Evolutionary conservation across 2,329 filamentous ascomycete genomes (phyloP).

Genomic region (Paramyrothecium roridum): DNA sequence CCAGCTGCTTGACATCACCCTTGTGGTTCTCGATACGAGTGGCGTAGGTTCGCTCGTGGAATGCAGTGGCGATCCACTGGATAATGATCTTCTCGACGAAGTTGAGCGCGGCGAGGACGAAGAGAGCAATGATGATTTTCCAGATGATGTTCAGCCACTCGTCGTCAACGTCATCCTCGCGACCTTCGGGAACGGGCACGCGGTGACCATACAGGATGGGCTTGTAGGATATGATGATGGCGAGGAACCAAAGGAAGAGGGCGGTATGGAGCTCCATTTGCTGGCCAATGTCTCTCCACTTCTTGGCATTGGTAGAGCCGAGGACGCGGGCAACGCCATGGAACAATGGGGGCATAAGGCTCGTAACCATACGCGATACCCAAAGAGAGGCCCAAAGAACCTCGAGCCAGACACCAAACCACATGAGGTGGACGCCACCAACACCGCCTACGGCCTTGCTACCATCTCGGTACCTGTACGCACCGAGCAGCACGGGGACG

Average conservation of each 20-base stretch:
- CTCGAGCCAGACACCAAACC: slow-evolving; percentile 95
- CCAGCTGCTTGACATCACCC: slow-evolving; percentile 68
- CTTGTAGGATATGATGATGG: slow-evolving; percentile 79
- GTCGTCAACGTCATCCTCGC: slow-evolving; percentile 44
- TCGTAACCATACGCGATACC: slow-evolving; percentile 60
- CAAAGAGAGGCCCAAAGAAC: slow-evolving; percentile 90
- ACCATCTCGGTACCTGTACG: slow-evolving; percentile 31
- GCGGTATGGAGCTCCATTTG: slow-evolving; percentile 83
- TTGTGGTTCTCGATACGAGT: slow-evolving; percentile 92
- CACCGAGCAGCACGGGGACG: slow-evolving; percentile 43
- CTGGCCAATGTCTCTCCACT: slow-evolving; percentile 86
- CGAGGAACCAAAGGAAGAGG: slow-evolving; percentile 89
- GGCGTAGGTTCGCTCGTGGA: slow-evolving; percentile 86
- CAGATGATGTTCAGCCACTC: slow-evolving; percentile 76
- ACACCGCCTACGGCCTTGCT: slow-evolving; percentile 54
- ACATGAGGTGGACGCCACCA: slow-evolving; percentile 75
- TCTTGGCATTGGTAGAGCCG: slow-evolving; percentile 81
- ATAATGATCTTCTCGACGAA: slow-evolving; percentile 91
- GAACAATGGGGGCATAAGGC: slow-evolving; percentile 45
- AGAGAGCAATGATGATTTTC: slow-evolving; percentile 83
- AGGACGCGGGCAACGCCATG: slow-evolving; percentile 64
- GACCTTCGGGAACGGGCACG: slow-evolving; percentile 21
- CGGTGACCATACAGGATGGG: slow-evolving; percentile 70
- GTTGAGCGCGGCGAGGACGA: slow-evolving; percentile 77
- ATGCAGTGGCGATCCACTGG: slow-evolving; percentile 90